Conservation (phyloP, 2,329 filamentous ascomycete species). For the Cladophialophora exuberans region DNA sequence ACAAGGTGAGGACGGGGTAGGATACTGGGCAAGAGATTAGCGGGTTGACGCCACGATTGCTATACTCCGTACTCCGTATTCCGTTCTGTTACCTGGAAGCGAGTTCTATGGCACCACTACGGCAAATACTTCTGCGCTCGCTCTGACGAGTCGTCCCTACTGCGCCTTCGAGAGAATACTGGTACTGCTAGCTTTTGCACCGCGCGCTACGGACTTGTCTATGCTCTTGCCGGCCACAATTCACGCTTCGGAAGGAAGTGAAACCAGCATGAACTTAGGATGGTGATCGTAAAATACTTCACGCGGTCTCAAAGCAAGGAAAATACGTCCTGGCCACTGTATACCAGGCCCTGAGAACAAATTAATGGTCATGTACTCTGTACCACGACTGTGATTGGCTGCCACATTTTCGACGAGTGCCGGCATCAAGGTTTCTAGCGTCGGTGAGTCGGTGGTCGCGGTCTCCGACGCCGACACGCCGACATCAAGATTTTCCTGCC, state of each 20-base stretch:
- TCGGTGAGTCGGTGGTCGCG: slow-evolving; percentile 2
- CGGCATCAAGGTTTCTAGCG: background rate
- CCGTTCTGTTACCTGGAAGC: background rate
- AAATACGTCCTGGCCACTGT: background rate
- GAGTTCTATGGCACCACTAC: too few species aligned
- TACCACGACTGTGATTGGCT: slow-evolving; percentile 14
- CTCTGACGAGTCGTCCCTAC: too few species aligned
- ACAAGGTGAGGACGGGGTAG: background rate
- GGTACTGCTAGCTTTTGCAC: too few species aligned
- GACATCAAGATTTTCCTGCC: slow-evolving; percentile 6
- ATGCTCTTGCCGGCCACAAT: too few species aligned
- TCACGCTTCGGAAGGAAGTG: slow-evolving; percentile 2
- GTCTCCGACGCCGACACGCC: slow-evolving; percentile 14
- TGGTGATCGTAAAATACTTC: slow-evolving; percentile 2
- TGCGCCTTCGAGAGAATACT: too few species aligned
- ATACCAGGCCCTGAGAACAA: background rate
- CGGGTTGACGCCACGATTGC: slow-evolving; percentile 3
- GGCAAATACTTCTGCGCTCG: too few species aligned
- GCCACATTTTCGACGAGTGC: background rate
- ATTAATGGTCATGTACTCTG: background rate
- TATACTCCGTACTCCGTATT: background rate
- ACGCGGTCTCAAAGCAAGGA: slow-evolving; percentile 6
- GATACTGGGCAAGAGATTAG: slow-evolving; percentile 1
- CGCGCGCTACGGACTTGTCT: too few species aligned
- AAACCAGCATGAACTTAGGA: slow-evolving; percentile 7